phyloP scores from a whole-genome alignment of 2,329 filamentous ascomycete genomes.

The Ophiostoma populinum region DNA sequence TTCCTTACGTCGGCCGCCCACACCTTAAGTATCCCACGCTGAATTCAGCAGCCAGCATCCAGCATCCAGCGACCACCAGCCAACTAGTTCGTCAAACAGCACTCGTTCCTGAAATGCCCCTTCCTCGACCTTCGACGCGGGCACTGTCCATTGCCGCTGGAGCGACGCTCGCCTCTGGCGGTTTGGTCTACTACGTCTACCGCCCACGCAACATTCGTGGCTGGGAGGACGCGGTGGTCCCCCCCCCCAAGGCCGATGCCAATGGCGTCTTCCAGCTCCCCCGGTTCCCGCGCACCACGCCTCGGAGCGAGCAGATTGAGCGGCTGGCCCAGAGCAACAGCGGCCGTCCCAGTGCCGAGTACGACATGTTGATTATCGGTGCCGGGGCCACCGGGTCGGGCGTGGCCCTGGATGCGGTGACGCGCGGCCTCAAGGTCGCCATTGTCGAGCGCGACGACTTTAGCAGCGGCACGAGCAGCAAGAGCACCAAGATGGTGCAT shows the following conservation, averaged over 20 bases:
- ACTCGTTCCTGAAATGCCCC: too few relatives aligned
- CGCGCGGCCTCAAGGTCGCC: conserved; percentile 61
- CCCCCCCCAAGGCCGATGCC: conserved; percentile 51
- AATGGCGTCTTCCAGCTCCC: conserved; percentile 51
- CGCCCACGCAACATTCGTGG: conserved; percentile 58
- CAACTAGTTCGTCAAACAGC: too few relatives aligned
- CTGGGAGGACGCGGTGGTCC: conserved; percentile 47
- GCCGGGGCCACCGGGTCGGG: conserved; percentile 65
- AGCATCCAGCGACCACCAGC: too few relatives aligned
- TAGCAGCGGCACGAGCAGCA: conserved; percentile 64
- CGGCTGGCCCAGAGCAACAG: conserved; percentile 27
- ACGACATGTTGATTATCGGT: conserved; percentile 64
- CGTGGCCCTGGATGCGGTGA: conserved; percentile 65
- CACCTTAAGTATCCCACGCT: too few relatives aligned
- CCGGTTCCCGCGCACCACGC: conserved; percentile 45
- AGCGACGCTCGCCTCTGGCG: conserved; percentile 24
- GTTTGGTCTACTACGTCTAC: conserved; percentile 35
- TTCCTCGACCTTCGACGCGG: too few relatives aligned
- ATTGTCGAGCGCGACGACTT: conserved; percentile 73
- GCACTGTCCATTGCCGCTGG: conserved; percentile 26
- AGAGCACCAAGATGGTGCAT: conserved; percentile 79
- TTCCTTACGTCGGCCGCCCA: too few relatives aligned
- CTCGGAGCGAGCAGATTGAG: conserved; percentile 45
- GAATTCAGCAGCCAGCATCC: too few relatives aligned
- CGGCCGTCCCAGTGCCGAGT: conserved; percentile 30